Evolutionary conservation across 176 grass and related monocot genomes (phyloP), one percentile per base, ranked within the genome.

Genomic region (Oryza brachyantha): DNA sequence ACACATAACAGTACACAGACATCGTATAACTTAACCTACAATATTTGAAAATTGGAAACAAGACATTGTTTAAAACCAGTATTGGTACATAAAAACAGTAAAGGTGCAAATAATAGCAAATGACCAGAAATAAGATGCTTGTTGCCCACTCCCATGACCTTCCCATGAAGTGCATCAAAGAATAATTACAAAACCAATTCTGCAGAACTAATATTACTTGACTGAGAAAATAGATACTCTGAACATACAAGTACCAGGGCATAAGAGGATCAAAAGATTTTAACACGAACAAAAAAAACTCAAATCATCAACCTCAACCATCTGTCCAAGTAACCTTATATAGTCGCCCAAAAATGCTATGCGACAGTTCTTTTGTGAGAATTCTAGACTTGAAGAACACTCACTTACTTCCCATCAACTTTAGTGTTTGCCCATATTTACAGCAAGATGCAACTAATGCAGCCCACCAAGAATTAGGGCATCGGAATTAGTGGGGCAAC

Each of bases 391-490:
- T 80, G 5, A 13, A 68, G 61, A 80, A 80, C 29, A 37, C 10
- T 19, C 63, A 36, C 24, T 31, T 26, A 70, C 12, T 81, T 81
- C 28, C 31, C 29, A 81, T 52, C 50, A 86, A 3, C 52, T 70
- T 45, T 46, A 26, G 26, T 81, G 10, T 67, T 7, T 59, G 45
- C 66, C 68, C 46, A 74, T 68, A 67, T 86, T 74, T 74, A 85
- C 61, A 71, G 76, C 37, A 39, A 80, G 48, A 71, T 74, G 69
- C 60, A 58, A 68, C 72, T 75, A 22, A 75, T 80, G 37, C 70
- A 74, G 38, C 68, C 22, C 48, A 68, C 61, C 61, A 80, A 65
- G 61, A 77, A 70, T 73, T 70, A 77, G 65, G 85, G 28, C 65
- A 77, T 38, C 27, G 29, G 10, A 66, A 36, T 43, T 13, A 46